Evolutionary conservation across 1,139 yeast species (phyloP), one percentile per base, ranked within the genome.

Genomic region (Taphrina flavorubra): DNA sequence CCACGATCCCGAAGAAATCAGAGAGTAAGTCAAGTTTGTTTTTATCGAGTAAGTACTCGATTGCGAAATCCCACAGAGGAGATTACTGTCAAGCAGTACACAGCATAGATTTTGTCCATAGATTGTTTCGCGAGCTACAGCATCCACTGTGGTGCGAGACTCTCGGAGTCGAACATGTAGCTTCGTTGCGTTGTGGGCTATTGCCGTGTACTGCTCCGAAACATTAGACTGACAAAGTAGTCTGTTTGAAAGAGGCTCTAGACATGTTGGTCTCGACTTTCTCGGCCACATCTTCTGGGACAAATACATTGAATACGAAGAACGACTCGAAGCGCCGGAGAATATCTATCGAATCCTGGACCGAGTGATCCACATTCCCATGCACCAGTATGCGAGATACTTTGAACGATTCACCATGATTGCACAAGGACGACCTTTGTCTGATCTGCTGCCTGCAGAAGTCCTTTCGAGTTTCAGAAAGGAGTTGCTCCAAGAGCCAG

Each of bases 201-300:
- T n/a, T n/a, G 47, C n/a, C 13, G 8, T n/a, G 47, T 44, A 44
- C 47, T 44, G 8, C 18, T 44, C 18, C n/a, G 18, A n/a, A n/a
- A 14, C 8, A 44, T 44, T 44, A 2, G 31, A 69, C 60, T 14
- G 42, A 68, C n/a, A 71, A 74, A 18, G 71, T 74, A 53, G 74
- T n/a, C 74, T 83, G 18, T 90, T 89, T 74, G 90, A 87, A 74
- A 74, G 75, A 2, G 97, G 94, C 0, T 84, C 92, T 66, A 69
- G 71, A 2, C 78, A 77, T 55, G 83, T 92, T 47, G 98, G 99
- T 0, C 75, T 77, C 65, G 96, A 92, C 78, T 94, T 86, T 74
- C 84, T 87, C 74, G 79, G 89, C 16, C 89, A 86, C 74, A 87
- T 87, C 68, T 87, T 92, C 74, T 94, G 96, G 86, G 87, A 86